Evolutionary conservation across 2,329 filamentous ascomycete species (phyloP).

Genomic region (Pseudocercospora vitis): DNA sequence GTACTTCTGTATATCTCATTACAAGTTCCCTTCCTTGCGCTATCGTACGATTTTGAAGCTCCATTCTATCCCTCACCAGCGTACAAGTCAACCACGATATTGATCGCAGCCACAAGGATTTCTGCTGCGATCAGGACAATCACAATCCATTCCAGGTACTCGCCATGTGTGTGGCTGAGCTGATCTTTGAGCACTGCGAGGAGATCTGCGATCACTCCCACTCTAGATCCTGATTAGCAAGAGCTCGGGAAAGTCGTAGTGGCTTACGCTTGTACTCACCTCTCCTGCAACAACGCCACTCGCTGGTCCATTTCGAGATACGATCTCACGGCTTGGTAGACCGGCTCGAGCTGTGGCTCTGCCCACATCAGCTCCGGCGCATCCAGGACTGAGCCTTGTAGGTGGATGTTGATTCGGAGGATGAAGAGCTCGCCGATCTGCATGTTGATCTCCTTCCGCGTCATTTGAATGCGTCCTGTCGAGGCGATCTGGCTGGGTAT

Average conservation of each 20-base stretch:
- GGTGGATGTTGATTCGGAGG: constrained; percentile 93
- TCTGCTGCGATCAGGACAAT: constrained; percentile 95
- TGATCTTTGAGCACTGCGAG: constrained; percentile 93
- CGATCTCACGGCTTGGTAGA: constrained; percentile 91
- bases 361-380: constrained; percentile 98
- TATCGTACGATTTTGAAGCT: background rate
- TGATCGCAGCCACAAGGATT: constrained; percentile 80
- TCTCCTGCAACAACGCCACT: constrained; percentile 82
- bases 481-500: constrained; percentile 89
- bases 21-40: background rate
- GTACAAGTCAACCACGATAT: constrained; percentile 92
- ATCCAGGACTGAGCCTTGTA: constrained; percentile 94
- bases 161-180: constrained; percentile 84
- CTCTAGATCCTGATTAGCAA: constrained; percentile 19
- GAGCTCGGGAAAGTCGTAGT: background rate
- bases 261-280: constrained; percentile 40
- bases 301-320: constrained; percentile 99
- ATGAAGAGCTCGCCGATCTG: constrained; percentile 99
- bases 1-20: background rate
- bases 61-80: constrained; percentile 48
- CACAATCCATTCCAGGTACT: constrained; percentile 61
- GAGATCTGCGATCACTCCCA: constrained; percentile 91
- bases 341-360: constrained; percentile 91
- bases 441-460: constrained; percentile 93
- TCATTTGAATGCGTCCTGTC: constrained; percentile 88